Conservation (phyloP, 371 early-diverging fungal species). For the Saksenaea vasiformis region DNA sequence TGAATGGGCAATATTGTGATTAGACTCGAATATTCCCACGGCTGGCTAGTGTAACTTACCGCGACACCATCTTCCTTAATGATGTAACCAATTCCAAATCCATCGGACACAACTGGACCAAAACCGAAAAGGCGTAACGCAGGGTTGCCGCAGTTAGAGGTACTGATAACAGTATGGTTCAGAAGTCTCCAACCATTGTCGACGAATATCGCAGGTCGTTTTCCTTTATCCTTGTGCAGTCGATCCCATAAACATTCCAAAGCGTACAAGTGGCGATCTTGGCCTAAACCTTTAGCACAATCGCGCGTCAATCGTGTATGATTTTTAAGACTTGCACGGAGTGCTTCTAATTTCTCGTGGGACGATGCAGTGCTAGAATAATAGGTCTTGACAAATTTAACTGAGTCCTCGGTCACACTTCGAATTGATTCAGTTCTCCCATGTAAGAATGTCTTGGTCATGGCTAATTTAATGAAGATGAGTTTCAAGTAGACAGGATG, state of each 20-base stretch:
- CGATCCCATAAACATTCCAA: constrained; percentile 61
- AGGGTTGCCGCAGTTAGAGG: constrained; percentile 87
- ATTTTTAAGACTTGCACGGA: constrained; percentile 63
- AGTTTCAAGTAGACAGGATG: not conserved
- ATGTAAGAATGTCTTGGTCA: constrained; percentile 79
- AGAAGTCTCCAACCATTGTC: constrained; percentile 64
- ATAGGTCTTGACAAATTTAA: constrained; percentile 77
- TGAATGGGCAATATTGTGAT: not conserved
- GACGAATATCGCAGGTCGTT: constrained; percentile 71
- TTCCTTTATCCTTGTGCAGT: constrained; percentile 49
- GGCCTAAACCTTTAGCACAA: constrained; percentile 76
- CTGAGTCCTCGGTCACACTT: constrained; percentile 70
- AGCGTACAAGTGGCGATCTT: constrained; percentile 88
- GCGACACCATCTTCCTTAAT: constrained; percentile 72
- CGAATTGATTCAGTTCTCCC: constrained; percentile 92
- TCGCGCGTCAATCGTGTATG: constrained; percentile 76
- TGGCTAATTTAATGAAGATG: constrained; percentile 43
- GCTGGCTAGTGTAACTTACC: constrained; percentile 27
- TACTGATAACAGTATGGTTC: constrained; percentile 80
- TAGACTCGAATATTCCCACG: not conserved
- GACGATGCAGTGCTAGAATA: constrained; percentile 43
- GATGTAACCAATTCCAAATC: constrained; percentile 90
- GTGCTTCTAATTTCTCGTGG: constrained; percentile 50
- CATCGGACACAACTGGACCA: constrained; percentile 91
- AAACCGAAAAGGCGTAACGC: constrained; percentile 86